Percentiles rank a stretch among this genome's conserved stretches.
Evolutionary conservation across 2,329 filamentous ascomycete genomes (phyloP).

Genomic region (Microdochium nivale): DNA sequence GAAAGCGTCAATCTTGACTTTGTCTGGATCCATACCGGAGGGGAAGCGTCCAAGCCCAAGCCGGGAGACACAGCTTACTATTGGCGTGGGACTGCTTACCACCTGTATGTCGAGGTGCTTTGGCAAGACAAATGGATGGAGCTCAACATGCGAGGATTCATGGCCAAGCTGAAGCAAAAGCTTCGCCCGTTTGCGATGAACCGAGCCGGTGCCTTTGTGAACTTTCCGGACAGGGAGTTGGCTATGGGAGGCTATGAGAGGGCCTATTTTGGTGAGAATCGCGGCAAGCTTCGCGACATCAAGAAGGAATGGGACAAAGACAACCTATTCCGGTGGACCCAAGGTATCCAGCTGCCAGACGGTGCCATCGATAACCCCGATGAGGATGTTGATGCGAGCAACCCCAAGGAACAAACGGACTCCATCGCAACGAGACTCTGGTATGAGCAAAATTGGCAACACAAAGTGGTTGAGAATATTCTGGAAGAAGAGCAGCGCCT

Average conservation of each 20-base stretch:
- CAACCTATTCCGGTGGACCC: slow-evolving; percentile 17
- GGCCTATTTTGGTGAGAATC: slow-evolving; percentile 22
- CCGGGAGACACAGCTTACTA: slow-evolving; percentile 14
- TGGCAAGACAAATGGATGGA: slow-evolving; percentile 24
- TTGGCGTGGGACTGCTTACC: slow-evolving; percentile 18
- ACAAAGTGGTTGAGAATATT: background rate
- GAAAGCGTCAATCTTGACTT: slow-evolving; percentile 9
- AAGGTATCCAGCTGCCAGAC: slow-evolving; percentile 12
- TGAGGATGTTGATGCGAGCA: background rate
- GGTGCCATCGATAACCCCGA: background rate
- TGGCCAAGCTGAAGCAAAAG: slow-evolving; percentile 11
- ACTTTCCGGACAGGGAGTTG: slow-evolving; percentile 16
- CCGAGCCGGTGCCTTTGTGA: slow-evolving; percentile 15
- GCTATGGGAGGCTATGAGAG: slow-evolving; percentile 8
- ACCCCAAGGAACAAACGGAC: background rate
- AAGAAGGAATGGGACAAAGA: slow-evolving; percentile 18
- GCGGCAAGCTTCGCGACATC: slow-evolving; percentile 9
- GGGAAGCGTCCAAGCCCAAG: slow-evolving; percentile 5
- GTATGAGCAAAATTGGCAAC: background rate
- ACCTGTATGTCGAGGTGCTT: slow-evolving; percentile 19
- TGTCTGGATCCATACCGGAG: slow-evolving; percentile 12
- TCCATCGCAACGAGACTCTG: background rate
- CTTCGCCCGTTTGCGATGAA: slow-evolving; percentile 12
- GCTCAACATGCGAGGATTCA: slow-evolving; percentile 14
- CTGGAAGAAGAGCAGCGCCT: background rate